Conservation (phyloP, 805 yeast species). For the Metschnikowia gelsemii region DNA sequence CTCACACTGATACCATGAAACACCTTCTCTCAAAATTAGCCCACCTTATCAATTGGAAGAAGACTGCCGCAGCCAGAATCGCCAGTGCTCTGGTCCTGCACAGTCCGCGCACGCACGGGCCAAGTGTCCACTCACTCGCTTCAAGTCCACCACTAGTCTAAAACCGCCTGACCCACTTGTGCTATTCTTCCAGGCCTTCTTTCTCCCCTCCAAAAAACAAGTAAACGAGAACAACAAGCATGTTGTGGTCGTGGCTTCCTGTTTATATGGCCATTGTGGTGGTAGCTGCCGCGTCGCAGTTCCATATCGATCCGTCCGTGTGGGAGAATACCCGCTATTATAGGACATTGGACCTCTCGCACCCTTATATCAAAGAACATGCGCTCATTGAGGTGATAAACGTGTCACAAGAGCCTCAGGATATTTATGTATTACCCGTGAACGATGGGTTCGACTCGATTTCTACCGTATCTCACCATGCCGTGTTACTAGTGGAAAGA, state of each 20-base stretch:
- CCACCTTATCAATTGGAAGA: too few relatives aligned
- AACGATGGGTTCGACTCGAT: slow-evolving; percentile 48
- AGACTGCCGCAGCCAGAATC: too few relatives aligned
- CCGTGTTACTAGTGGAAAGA: slow-evolving; percentile 34
- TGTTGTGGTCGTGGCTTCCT: slow-evolving; percentile 18
- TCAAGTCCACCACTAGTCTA: too few relatives aligned
- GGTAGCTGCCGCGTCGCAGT: slow-evolving; percentile 7
- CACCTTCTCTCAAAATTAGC: too few relatives aligned
- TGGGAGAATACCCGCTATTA: slow-evolving; percentile 61
- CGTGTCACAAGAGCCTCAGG: slow-evolving; percentile 51
- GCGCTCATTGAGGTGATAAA: slow-evolving; percentile 58
- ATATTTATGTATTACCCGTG: slow-evolving; percentile 57
- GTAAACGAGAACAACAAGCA: slow-evolving; percentile 1
- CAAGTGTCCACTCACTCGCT: too few relatives aligned
- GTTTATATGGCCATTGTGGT: slow-evolving; percentile 13
- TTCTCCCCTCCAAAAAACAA: too few relatives aligned
- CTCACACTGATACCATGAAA: too few relatives aligned
- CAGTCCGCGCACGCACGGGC: too few relatives aligned
- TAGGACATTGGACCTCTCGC: slow-evolving; percentile 62
- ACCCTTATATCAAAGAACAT: slow-evolving; percentile 64
- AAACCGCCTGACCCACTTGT: too few relatives aligned
- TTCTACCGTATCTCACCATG: slow-evolving; percentile 42
- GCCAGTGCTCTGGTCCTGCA: too few relatives aligned
- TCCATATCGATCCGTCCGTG: slow-evolving; percentile 15
- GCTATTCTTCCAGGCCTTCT: too few relatives aligned